Evolutionary conservation across 495 filamentous ascomycete species (phyloP), one percentile per base, ranked within the genome.

Genomic region (Penicillium daleae): DNA sequence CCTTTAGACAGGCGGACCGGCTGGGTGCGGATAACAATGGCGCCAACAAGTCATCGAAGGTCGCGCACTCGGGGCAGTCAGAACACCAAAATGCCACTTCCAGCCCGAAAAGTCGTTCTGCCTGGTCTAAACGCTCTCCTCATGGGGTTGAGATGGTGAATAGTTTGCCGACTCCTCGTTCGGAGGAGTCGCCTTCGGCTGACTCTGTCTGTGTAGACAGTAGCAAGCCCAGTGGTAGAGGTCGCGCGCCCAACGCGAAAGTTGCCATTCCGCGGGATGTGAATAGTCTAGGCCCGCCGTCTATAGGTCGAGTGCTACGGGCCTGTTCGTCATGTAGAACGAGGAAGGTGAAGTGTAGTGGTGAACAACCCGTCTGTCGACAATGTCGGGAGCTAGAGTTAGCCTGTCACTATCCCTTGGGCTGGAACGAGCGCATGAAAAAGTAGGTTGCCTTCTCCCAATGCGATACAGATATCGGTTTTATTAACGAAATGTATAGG

Each of bases 301-400:
- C 49, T 15, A 31, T 32, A 52, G 49, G 49, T 6, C 73, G 79
- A 21, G 78, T 82, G 21, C 71, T 71, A 17, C 70, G 79, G 60
- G 88, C 88, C 9, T 91, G 88, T 67, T 88, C 87, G 81, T 87
- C 87, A 15, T 91, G 88, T 74, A 72, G 88, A 46, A 82, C 87
- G 63, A 77, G 88, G 39, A 87, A 87, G 63, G 82, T 83, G 37
- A 87, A 86, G 66, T 86, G 83, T 67, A 83, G 79, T 60, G 84
- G 84, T 22, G 81, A 78, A 50, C 74, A 74, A 29, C 85, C 85
- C 15, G 60, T 74, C 19, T 87, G 85, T 68, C 74, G 78, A 60
- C 82, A 86, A 67, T 87, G 85, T 63, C 69, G 73, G 59, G 81
- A 84, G 58, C 80, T 83, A 39, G 70, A 73, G 53, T 63, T 83